Evolutionary conservation across 148 eudicot genomes (phyloP).

Genomic region (Vaccinium macrocarpon): DNA sequence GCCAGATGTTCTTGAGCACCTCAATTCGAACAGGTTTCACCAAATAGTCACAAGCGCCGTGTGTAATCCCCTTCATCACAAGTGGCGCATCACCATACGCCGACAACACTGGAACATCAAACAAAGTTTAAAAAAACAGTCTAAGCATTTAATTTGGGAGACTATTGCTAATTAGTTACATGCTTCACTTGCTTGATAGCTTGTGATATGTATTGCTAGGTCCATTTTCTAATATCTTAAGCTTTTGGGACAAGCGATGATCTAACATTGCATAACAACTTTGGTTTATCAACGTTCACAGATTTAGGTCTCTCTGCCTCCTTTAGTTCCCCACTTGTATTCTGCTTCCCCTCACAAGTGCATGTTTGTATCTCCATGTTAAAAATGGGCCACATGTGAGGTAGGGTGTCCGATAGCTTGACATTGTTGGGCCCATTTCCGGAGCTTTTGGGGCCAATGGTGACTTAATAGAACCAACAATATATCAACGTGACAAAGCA

Average conservation of each 20-base stretch:
- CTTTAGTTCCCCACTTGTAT: not conserved
- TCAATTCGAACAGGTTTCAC: constrained; percentile 86
- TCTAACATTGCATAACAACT: not conserved
- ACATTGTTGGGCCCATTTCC: not conserved
- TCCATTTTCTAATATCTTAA: not conserved
- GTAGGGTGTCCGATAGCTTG: not conserved
- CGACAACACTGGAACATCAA: constrained; percentile 62
- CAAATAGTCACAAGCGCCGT: constrained; percentile 90
- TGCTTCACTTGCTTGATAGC: not conserved
- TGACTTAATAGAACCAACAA: no score
- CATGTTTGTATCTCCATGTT: not conserved
- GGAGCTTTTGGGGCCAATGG: no score
- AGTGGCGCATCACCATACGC: constrained; percentile 62
- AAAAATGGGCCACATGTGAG: not conserved
- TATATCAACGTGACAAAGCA: not conserved
- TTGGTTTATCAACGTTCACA: not conserved
- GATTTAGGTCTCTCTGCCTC: not conserved
- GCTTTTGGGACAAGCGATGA: not conserved
- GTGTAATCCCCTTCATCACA: constrained; percentile 81
- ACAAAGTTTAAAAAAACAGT: not conserved
- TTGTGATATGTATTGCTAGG: not conserved
- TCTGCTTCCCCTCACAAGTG: not conserved
- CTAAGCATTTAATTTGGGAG: not conserved
- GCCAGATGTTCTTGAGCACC: constrained; percentile 87
- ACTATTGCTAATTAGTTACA: not conserved